Conservation (phyloP, 2,329 filamentous ascomycete species). For the Westerdykella ornata region DNA sequence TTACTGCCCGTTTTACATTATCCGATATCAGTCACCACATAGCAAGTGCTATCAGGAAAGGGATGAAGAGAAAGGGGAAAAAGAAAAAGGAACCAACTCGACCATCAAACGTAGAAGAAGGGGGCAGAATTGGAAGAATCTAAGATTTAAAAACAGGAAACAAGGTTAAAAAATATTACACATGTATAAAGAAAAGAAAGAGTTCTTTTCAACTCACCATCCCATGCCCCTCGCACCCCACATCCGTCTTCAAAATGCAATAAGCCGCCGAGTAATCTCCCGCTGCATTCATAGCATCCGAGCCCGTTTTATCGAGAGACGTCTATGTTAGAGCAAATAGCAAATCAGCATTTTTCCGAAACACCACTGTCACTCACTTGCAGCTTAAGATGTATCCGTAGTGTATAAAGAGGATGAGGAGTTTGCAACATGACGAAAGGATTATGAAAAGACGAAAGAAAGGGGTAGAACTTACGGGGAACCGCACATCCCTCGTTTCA, state of each 20-base stretch:
- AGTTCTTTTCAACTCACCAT: conserved; percentile 56
- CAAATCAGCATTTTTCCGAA: not conserved
- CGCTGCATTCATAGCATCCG: conserved; percentile 92
- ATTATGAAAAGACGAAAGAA: not conserved
- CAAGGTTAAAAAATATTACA: not conserved
- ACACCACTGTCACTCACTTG: not conserved
- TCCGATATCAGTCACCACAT: too few relatives aligned
- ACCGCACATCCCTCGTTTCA: conserved; percentile 46
- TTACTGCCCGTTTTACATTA: too few relatives aligned
- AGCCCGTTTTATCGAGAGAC: conserved; percentile 93
- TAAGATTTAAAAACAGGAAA: not conserved
- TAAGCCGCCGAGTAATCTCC: conserved; percentile 93
- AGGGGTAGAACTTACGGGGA: conserved; percentile 36
- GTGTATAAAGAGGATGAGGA: too few relatives aligned
- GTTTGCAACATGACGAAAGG: too few relatives aligned
- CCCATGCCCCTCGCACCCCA: conserved; percentile 63
- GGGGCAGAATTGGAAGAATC: not conserved
- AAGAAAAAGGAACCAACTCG: too few relatives aligned
- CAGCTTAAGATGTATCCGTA: not conserved
- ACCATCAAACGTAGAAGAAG: too few relatives aligned
- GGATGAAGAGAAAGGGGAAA: too few relatives aligned
- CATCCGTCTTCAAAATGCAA: conserved; percentile 81
- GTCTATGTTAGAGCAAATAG: conserved; percentile 44
- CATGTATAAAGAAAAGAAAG: not conserved
- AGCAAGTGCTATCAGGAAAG: too few relatives aligned